These are phyloP conservation scores for Hyaloraphidium curvatum DNA, from an alignment of 192 early-diverging fungal species.

Conservation along the genomic window DNA sequence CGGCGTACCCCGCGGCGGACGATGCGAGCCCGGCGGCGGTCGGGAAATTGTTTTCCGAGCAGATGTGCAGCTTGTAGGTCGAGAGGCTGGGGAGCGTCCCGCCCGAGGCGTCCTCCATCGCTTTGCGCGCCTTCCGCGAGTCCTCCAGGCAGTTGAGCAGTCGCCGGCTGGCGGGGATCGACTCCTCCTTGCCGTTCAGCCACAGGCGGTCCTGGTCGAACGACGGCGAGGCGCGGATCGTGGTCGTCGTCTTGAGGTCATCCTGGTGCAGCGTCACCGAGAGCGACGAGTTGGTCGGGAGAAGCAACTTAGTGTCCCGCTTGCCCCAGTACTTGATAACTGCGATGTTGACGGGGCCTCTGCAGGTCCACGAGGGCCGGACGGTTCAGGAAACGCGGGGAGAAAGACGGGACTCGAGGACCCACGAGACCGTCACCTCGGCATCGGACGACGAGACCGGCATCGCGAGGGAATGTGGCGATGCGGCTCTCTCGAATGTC, in stretches of 20 bases:
- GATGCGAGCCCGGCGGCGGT: constrained; percentile 97
- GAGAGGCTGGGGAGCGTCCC: constrained; percentile 32
- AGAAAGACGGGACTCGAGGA: too few relatives aligned
- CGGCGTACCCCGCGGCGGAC: constrained; percentile 88
- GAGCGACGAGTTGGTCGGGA: constrained; percentile 95
- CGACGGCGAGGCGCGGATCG: constrained; percentile 44
- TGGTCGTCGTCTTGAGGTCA: constrained; percentile 86
- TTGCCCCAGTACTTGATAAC: constrained; percentile 50
- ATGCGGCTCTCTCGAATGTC: too few relatives aligned
- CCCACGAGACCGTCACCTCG: too few relatives aligned
- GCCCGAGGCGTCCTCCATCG: constrained; percentile 33
- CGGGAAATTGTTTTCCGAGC: constrained; percentile 99
- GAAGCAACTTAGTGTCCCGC: constrained; percentile 66
- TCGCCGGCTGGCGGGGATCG: constrained; percentile 57
- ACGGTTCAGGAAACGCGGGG: too few relatives aligned
- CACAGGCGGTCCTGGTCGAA: constrained; percentile 65
- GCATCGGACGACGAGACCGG: too few relatives aligned
- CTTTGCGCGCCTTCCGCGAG: constrained; percentile 46
- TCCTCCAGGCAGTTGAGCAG: constrained; percentile 66
- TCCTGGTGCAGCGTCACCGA: constrained; percentile 93
- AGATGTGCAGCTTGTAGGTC: constrained; percentile 53
- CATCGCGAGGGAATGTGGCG: too few relatives aligned
- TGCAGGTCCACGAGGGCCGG: too few relatives aligned
- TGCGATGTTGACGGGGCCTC: constrained; percentile 97
- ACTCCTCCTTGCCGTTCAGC: constrained; percentile 87